Conservation (phyloP, 2,329 filamentous ascomycete genomes). For the Penicillium sp. region DNA sequence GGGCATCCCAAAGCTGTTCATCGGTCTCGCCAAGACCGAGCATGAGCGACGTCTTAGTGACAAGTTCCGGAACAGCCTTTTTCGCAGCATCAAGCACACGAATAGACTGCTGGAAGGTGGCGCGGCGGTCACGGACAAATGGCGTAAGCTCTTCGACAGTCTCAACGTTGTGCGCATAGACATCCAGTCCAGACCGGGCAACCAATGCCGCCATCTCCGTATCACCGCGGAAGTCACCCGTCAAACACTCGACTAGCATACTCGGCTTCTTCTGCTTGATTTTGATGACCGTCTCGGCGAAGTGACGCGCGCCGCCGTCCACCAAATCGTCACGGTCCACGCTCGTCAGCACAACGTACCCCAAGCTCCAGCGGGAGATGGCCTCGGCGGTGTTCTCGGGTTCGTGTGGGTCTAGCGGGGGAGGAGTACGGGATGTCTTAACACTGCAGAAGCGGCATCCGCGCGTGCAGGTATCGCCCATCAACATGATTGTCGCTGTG, state of each 20-base stretch:
- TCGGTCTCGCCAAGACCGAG: constrained; percentile 91
- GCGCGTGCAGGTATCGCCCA: constrained; percentile 96
- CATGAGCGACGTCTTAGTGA: constrained; percentile 99
- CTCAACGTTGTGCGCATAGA: constrained; percentile 97
- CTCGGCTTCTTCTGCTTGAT: constrained; percentile 73
- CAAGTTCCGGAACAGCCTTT: constrained; percentile 69
- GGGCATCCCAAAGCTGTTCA: constrained; percentile 73
- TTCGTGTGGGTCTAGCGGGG: constrained; percentile 90
- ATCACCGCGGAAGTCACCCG: constrained; percentile 83
- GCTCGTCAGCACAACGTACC: constrained; percentile 90
- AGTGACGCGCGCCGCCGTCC: constrained; percentile 85
- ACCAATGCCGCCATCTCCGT: constrained; percentile 83
- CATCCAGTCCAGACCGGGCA: constrained; percentile 83
- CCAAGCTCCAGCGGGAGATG: constrained; percentile 84
- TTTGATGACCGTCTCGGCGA: constrained; percentile 88
- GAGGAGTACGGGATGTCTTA: constrained; percentile 74
- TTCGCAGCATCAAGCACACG: constrained; percentile 79
- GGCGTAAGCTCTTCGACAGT: constrained; percentile 89
- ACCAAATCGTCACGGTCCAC: constrained; percentile 91
- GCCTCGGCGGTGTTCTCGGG: constrained; percentile 96
- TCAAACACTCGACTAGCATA: constrained; percentile 48
- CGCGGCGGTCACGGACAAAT: constrained; percentile 82
- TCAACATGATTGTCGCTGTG: constrained; percentile 98
- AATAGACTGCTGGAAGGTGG: constrained; percentile 83
- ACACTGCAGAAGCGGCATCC: constrained; percentile 97